Percentiles rank a stretch among this genome's conserved stretches.
These are phyloP conservation scores for Suhomyces bribrorum DNA, from an alignment of 1,139 yeast genomes.

Conservation along the genomic window DNA sequence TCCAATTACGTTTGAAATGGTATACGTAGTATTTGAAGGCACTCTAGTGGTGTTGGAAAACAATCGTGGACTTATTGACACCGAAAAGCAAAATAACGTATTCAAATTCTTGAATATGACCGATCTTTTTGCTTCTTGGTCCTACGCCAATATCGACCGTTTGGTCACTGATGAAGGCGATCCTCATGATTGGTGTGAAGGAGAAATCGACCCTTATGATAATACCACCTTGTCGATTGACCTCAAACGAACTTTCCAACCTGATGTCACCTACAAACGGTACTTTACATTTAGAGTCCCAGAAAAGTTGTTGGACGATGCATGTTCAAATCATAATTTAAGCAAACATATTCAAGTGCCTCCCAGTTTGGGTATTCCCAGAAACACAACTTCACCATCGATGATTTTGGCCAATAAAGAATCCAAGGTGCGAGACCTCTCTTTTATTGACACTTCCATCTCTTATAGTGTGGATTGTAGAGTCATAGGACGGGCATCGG, in stretches of 20 bases:
- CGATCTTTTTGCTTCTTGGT: conserved; percentile 50
- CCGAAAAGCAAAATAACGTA: conserved; percentile 28
- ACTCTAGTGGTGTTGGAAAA: conserved; percentile 27
- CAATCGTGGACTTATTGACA: conserved; percentile 31
- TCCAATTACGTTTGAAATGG: conserved; percentile 38
- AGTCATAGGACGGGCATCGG: conserved; percentile 44
- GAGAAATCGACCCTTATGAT: conserved; percentile 49
- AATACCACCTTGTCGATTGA: conserved; percentile 35
- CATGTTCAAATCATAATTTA: conserved; percentile 38
- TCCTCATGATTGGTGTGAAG: conserved; percentile 53
- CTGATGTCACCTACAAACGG: conserved; percentile 36
- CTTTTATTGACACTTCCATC: conserved; percentile 36
- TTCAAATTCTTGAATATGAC: conserved; percentile 46
- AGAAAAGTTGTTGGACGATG: conserved; percentile 38
- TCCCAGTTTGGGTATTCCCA: conserved; percentile 38
- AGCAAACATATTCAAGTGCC: conserved; percentile 39
- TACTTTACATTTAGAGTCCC: conserved; percentile 47
- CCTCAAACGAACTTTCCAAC: conserved; percentile 33
- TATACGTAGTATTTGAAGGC: conserved; percentile 38
- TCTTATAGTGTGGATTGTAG: conserved; percentile 42
- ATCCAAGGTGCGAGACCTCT: conserved; percentile 32
- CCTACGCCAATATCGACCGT: conserved; percentile 48
- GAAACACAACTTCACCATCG: conserved; percentile 17
- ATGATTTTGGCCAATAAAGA: conserved; percentile 25
- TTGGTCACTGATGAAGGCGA: conserved; percentile 48